A percentile compares a stretch with the other conserved stretches of the same genome.
Conservation (phyloP, 495 filamentous ascomycete genomes). For the Neurospora sublineolata region DNA sequence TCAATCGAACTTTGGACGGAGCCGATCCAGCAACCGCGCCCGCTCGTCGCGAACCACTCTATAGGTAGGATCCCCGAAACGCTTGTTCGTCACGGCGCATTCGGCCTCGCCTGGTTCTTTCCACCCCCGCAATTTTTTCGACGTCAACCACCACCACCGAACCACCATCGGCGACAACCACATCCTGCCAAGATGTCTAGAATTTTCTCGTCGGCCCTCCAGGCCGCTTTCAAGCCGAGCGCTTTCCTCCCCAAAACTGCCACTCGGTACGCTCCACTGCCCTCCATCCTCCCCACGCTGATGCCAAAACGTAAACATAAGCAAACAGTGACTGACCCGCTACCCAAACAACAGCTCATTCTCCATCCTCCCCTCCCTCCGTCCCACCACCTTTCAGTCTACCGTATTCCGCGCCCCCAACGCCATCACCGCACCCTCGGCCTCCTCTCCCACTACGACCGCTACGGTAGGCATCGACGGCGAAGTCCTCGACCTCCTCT, state of each 20-base stretch:
- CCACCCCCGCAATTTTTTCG: neutral
- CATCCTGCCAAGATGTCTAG: neutral
- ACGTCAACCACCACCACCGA: neutral
- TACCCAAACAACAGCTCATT: slow-evolving; percentile 19
- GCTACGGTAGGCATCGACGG: neutral
- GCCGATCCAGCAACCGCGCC: neutral
- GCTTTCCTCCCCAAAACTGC: neutral
- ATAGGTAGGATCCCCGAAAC: neutral
- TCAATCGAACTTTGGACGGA: neutral
- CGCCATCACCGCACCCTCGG: slow-evolving; percentile 1
- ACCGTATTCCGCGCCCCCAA: slow-evolving; percentile 20
- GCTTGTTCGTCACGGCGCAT: neutral
- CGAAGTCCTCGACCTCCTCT: slow-evolving; percentile 23
- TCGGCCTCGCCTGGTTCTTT: neutral
- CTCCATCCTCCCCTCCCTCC: slow-evolving; percentile 29
- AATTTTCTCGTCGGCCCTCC: slow-evolving; percentile 8
- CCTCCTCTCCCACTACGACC: neutral
- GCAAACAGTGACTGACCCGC: neutral
- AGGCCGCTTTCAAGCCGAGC: slow-evolving; percentile 10
- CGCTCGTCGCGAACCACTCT: neutral
- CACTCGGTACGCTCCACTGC: slow-evolving; percentile 10
- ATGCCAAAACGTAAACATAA: neutral
- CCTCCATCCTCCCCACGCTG: neutral
- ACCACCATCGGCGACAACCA: neutral
- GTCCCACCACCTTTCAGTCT: slow-evolving; percentile 19